Conservation (phyloP, 768 basidiomycete species). For the Tephrocybe sp. region DNA sequence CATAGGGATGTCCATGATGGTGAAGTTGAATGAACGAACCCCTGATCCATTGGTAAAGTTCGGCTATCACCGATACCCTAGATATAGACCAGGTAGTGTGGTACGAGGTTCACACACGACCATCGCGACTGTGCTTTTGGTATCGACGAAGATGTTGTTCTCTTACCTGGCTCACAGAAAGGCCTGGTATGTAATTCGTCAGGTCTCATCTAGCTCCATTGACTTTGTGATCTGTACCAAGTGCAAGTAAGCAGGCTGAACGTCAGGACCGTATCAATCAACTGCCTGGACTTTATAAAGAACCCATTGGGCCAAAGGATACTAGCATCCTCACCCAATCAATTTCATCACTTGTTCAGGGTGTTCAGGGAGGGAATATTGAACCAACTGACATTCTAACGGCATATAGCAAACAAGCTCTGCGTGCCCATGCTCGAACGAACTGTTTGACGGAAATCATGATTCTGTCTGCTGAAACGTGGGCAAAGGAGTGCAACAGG, state of each 20-base stretch:
- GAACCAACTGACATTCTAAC: constrained; percentile 32
- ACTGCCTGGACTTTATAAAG: constrained; percentile 27
- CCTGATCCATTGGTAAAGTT: no score
- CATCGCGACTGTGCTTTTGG: not conserved
- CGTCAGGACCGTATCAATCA: constrained; percentile 27
- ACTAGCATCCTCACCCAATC: constrained; percentile 26
- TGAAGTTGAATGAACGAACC: no score
- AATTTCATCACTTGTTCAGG: constrained; percentile 25
- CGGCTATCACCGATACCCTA: no score
- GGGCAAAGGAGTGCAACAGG: constrained; percentile 27
- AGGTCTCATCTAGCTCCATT: not conserved
- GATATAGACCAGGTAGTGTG: no score
- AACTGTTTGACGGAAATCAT: constrained; percentile 60
- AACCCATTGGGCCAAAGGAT: constrained; percentile 27
- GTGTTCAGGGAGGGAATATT: constrained; percentile 26
- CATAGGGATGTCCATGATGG: no score
- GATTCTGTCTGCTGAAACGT: constrained; percentile 35
- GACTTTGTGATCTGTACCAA: constrained; percentile 8
- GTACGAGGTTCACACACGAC: no score
- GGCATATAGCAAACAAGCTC: constrained; percentile 43
- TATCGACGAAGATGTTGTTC: constrained; percentile 21
- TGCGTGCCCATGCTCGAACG: constrained; percentile 42
- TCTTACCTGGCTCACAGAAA: constrained; percentile 34
- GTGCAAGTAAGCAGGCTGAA: constrained; percentile 33
- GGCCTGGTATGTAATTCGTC: constrained; percentile 27